These are phyloP conservation scores for Trichoderma sp. DNA, from an alignment of 2,329 filamentous ascomycete genomes.

Conservation along the genomic window DNA sequence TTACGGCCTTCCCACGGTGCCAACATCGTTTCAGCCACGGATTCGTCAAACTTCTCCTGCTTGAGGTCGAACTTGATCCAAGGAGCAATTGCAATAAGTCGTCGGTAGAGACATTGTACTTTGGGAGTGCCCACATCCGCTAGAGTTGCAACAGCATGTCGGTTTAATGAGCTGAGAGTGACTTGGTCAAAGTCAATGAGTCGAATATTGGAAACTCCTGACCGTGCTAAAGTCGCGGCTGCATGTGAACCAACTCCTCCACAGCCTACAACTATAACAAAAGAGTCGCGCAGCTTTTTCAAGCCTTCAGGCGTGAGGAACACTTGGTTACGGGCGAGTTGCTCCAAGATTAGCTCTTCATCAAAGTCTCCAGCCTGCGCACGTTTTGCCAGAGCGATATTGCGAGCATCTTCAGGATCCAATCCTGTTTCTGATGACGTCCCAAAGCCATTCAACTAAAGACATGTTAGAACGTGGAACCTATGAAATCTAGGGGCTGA, in stretches of 20 bases:
- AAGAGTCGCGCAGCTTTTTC: constrained; percentile 74
- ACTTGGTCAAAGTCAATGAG: constrained; percentile 98
- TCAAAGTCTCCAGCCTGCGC: constrained; percentile 66
- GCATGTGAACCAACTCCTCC: constrained; percentile 96
- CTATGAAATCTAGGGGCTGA: neutral
- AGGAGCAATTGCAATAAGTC: constrained; percentile 82
- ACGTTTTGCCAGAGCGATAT: constrained; percentile 58
- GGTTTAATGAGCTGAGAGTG: constrained; percentile 87
- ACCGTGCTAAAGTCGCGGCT: constrained; percentile 79
- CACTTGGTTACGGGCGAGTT: constrained; percentile 87
- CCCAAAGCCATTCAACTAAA: constrained; percentile 63
- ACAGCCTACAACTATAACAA: constrained; percentile 87
- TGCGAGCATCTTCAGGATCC: constrained; percentile 64
- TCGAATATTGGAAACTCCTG: constrained; percentile 83
- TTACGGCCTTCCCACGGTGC: constrained; percentile 64
- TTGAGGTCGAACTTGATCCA: constrained; percentile 89
- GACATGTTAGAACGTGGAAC: neutral
- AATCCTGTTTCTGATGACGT: constrained; percentile 49
- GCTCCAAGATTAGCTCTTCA: constrained; percentile 86
- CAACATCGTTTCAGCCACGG: constrained; percentile 67
- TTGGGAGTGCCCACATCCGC: constrained; percentile 93
- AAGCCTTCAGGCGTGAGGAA: constrained; percentile 86
- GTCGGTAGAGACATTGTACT: constrained; percentile 77
- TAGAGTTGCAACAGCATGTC: constrained; percentile 93
- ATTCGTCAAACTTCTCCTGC: constrained; percentile 77